Evolutionary conservation across 2,329 filamentous ascomycete species (phyloP).

Genomic region (Botrytis tulipae): DNA sequence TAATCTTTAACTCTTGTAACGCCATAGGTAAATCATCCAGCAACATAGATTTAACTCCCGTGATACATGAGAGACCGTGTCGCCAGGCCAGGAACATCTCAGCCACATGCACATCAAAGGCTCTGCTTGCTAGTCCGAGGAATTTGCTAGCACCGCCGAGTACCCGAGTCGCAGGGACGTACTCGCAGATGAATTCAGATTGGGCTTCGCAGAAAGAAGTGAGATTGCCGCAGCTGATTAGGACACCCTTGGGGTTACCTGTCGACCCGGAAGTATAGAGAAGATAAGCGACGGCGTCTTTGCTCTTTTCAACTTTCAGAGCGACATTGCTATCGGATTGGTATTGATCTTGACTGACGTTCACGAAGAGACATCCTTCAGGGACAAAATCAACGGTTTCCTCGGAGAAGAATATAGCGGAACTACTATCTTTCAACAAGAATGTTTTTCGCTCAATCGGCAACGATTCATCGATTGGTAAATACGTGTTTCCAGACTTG

Average conservation of each 20-base stretch:
- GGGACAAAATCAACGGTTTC: background rate
- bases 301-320: background rate
- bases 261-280: constrained; percentile 82
- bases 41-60: constrained; percentile 24
- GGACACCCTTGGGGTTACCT: constrained; percentile 76
- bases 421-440: background rate
- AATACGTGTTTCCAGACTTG: constrained; percentile 16
- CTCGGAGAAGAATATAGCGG: background rate
- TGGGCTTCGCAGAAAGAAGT: constrained; percentile 9
- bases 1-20: constrained; percentile 10
- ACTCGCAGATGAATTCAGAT: constrained; percentile 6
- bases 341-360: background rate
- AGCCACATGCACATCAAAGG: constrained; percentile 38
- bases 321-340: background rate
- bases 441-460: constrained; percentile 7
- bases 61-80: constrained; percentile 35
- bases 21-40: constrained; percentile 9
- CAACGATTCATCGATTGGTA: constrained; percentile 8
- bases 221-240: constrained; percentile 21
- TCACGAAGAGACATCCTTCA: background rate
- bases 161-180: background rate
- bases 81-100: constrained; percentile 39
- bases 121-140: constrained; percentile 39
- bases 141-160: constrained; percentile 33
- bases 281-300: constrained; percentile 51